These are phyloP conservation scores for Paecilomyces fulvus DNA, from an alignment of 2,329 filamentous ascomycete genomes.

Conservation along the genomic window DNA sequence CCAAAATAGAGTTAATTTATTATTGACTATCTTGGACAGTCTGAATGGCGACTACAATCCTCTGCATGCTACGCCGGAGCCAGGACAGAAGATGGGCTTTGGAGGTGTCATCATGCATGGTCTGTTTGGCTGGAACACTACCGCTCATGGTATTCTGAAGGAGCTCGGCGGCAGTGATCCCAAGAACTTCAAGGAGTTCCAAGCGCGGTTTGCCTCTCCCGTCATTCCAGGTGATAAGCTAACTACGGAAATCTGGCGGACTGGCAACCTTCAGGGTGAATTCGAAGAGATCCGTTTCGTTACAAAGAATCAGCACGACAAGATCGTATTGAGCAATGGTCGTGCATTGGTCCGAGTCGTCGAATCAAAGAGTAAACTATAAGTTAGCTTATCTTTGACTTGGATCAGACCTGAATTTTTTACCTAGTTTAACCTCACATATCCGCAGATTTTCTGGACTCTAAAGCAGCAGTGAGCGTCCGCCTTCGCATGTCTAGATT, in stretches of 20 bases:
- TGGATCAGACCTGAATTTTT: neutral
- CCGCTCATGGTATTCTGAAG: constrained; percentile 64
- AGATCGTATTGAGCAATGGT: constrained; percentile 81
- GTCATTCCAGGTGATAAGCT: constrained; percentile 78
- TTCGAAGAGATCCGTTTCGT: constrained; percentile 81
- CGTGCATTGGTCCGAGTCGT: constrained; percentile 65
- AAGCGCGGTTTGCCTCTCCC: constrained; percentile 77
- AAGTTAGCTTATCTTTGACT: constrained; percentile 13
- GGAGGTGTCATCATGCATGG: constrained; percentile 85
- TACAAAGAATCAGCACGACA: constrained; percentile 68
- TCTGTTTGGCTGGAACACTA: constrained; percentile 76
- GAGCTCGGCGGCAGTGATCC: constrained; percentile 68
- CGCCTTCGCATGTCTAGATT: neutral
- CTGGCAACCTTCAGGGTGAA: constrained; percentile 51
- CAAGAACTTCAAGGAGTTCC: constrained; percentile 76
- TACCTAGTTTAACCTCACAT: neutral
- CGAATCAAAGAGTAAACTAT: constrained; percentile 56
- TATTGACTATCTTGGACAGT: constrained; percentile 30
- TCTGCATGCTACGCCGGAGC: constrained; percentile 77
- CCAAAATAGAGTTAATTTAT: neutral
- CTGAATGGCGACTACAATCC: constrained; percentile 94
- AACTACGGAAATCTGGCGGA: constrained; percentile 72
- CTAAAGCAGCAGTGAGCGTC: neutral
- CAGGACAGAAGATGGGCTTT: constrained; percentile 83
- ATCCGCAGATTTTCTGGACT: neutral